Conservation (phyloP, 768 basidiomycete genomes). For the Suillus decipiens region DNA sequence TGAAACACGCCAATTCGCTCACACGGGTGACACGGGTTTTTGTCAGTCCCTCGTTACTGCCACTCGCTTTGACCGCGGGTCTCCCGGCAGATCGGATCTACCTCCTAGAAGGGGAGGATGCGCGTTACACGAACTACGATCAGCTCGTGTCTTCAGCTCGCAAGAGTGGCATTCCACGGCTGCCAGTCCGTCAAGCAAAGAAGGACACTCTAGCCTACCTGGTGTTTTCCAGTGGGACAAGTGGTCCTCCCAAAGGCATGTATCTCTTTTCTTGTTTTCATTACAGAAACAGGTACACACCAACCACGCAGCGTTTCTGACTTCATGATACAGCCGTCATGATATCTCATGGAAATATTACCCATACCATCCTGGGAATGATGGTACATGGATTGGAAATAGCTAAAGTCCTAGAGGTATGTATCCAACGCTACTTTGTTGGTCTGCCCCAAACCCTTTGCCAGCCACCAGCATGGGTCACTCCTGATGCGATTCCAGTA, state of each 20-base stretch:
- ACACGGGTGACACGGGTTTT: constrained; percentile 51
- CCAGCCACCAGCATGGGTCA: constrained; percentile 37
- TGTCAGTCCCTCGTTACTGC: constrained; percentile 41
- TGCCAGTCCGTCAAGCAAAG: constrained; percentile 42
- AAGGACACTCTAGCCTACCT: constrained; percentile 61
- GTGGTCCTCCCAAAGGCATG: constrained; percentile 64
- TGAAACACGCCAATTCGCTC: constrained; percentile 46
- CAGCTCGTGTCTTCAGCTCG: constrained; percentile 42
- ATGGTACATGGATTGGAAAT: constrained; percentile 29
- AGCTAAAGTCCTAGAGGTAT: constrained; percentile 38
- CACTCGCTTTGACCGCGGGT: constrained; percentile 35
- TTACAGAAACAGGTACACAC: not conserved
- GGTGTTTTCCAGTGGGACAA: constrained; percentile 71
- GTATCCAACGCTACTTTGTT: constrained; percentile 29
- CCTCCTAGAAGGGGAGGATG: constrained; percentile 40
- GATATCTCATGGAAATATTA: constrained; percentile 61
- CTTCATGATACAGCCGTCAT: constrained; percentile 47
- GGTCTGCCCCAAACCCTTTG: constrained; percentile 41
- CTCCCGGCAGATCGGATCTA: constrained; percentile 41
- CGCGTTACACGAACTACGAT: constrained; percentile 41
- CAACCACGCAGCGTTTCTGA: not conserved
- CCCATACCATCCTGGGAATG: constrained; percentile 39
- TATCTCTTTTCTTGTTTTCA: not conserved
- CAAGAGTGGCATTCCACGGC: constrained; percentile 35
- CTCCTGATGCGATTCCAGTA: constrained; percentile 44